phyloP scores from a whole-genome alignment of 2,329 filamentous ascomycete genomes.

The Pseudogymnoascus sp. region DNA sequence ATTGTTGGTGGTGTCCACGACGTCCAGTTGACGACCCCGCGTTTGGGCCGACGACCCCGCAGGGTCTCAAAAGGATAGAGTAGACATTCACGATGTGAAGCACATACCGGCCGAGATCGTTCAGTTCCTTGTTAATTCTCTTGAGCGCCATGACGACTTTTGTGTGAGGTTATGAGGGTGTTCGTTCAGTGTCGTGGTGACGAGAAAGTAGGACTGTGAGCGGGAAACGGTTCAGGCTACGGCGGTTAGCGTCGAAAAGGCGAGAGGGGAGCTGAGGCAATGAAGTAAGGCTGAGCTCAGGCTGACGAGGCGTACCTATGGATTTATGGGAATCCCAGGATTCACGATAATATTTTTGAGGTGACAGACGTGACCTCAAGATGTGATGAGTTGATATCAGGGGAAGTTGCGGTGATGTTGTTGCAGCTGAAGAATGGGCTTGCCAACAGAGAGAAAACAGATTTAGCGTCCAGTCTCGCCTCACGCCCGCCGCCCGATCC shows the following conservation, averaged over 20 bases:
- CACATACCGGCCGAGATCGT: conserved; percentile 78
- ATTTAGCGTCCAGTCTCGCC: conserved; percentile 8
- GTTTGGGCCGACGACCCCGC: conserved; percentile 22
- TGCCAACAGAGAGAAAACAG: conserved; percentile 5
- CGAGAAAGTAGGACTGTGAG: conserved; percentile 16
- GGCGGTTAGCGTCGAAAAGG: conserved; percentile 10
- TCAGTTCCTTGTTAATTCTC: conserved; percentile 91
- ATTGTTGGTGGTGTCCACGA: conserved; percentile 25
- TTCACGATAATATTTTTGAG: neutral
- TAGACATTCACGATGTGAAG: neutral
- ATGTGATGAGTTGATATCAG: neutral
- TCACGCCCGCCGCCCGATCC: neutral
- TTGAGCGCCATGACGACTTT: conserved; percentile 65
- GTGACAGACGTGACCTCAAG: neutral
- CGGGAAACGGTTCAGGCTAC: conserved; percentile 9
- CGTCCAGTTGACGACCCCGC: conserved; percentile 26
- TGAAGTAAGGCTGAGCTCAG: conserved; percentile 6
- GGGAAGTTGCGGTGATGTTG: conserved; percentile 3
- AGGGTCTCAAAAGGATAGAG: conserved; percentile 10
- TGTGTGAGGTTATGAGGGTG: conserved; percentile 18
- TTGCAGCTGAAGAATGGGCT: conserved; percentile 1
- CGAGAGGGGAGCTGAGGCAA: conserved; percentile 6
- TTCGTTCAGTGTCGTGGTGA: conserved; percentile 29
- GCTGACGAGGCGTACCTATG: neutral
- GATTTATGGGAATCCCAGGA: neutral